Percentiles rank a stretch among this genome's conserved stretches.
phyloP scores from a whole-genome alignment of 495 filamentous ascomycete genomes.

The Aspergillus cavernicola region DNA sequence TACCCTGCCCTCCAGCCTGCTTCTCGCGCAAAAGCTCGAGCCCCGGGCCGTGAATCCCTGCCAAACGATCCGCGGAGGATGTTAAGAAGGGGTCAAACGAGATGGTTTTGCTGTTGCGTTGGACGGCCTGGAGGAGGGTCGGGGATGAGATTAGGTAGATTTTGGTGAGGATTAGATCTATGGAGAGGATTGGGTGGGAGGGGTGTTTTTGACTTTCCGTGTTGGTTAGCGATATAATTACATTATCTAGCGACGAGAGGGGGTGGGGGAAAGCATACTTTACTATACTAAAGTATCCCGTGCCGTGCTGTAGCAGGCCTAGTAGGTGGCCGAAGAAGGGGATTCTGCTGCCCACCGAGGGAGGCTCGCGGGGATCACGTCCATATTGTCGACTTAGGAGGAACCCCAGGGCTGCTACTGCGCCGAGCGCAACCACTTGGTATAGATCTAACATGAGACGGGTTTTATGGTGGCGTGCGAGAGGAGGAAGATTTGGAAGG shows the following conservation, averaged over 20 bases:
- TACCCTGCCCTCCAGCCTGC: conserved; percentile 19
- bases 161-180: conserved; percentile 39
- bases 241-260: not conserved
- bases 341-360: conserved; percentile 30
- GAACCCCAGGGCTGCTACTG: not conserved
- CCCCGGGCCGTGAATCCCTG: conserved; percentile 15
- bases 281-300: conserved; percentile 24
- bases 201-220: conserved; percentile 18
- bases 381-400: not conserved
- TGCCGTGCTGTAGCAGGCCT: conserved; percentile 34
- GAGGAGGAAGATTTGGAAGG: too few relatives aligned
- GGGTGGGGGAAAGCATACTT: not conserved
- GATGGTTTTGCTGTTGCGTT: conserved; percentile 37
- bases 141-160: conserved; percentile 45
- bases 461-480: too few relatives aligned
- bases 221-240: conserved; percentile 1
- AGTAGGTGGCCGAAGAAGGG: conserved; percentile 47
- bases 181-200: conserved; percentile 35
- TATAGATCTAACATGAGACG: not conserved
- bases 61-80: conserved; percentile 15
- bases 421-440: not conserved
- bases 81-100: conserved; percentile 37
- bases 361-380: conserved; percentile 43
- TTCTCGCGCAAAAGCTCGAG: conserved; percentile 19
- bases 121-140: conserved; percentile 35